These are phyloP conservation scores for Leccinum fallax DNA, from an alignment of 1,284 basidiomycete genomes.

Conservation along the genomic window DNA sequence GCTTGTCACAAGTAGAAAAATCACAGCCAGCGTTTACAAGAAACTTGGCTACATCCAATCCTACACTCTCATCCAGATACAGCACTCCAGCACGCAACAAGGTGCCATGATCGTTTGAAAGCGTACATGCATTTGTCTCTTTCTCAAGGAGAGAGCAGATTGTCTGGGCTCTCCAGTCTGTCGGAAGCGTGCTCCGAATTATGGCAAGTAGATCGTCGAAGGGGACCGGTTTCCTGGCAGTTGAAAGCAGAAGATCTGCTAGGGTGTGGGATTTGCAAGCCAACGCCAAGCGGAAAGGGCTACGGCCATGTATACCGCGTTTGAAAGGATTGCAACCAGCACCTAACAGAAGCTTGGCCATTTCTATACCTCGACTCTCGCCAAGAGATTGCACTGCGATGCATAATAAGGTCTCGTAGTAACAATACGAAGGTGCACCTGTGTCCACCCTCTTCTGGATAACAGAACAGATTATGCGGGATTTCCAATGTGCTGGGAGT, in stretches of 20 bases:
- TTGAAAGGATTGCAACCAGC: not conserved
- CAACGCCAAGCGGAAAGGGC: not conserved
- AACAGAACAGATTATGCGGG: not conserved
- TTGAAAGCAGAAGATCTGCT: conserved; percentile 1
- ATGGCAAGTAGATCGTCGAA: not conserved
- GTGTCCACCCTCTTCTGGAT: not conserved
- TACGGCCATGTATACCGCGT: not conserved
- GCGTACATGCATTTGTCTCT: not conserved
- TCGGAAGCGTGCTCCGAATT: not conserved
- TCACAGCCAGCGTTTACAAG: not conserved
- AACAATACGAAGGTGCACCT: not conserved
- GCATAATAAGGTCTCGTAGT: not conserved
- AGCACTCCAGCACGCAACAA: not conserved
- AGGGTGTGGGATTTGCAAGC: not conserved
- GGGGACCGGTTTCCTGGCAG: not conserved
- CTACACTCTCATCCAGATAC: not conserved
- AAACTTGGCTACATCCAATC: not conserved
- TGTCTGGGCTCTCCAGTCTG: not conserved
- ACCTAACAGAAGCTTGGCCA: not conserved
- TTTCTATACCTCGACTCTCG: not conserved
- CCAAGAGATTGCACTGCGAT: not conserved
- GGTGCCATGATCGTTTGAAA: not conserved
- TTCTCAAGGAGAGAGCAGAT: not conserved
- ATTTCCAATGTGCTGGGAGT: not conserved
- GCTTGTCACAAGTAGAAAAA: not conserved